These are phyloP conservation scores for Ustanciosporium gigantosporum DNA, from an alignment of 1,284 basidiomycete species.

Conservation along the genomic window DNA sequence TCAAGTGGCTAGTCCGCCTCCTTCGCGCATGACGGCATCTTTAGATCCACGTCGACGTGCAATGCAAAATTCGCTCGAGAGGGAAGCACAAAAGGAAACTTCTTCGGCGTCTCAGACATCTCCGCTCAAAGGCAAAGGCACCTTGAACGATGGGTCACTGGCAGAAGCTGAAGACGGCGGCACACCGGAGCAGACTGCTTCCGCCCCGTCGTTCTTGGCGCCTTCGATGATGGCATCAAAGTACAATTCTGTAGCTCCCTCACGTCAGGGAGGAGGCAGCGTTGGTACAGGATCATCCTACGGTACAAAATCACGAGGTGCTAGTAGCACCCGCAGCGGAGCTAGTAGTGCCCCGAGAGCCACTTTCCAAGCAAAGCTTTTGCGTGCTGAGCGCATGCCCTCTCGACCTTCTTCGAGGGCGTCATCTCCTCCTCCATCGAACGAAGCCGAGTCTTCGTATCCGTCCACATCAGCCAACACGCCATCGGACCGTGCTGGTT, in stretches of 20 bases:
- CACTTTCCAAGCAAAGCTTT: conserved; percentile 32
- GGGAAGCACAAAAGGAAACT: too few relatives aligned
- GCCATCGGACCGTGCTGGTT: conserved; percentile 28
- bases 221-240: conserved; percentile 23
- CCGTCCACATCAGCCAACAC: conserved; percentile 22
- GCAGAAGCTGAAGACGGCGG: background rate
- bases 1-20: conserved; percentile 33
- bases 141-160: background rate
- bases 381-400: conserved; percentile 37
- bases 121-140: conserved; percentile 15
- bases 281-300: conserved; percentile 29
- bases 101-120: conserved; percentile 14
- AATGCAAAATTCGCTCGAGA: conserved; percentile 30
- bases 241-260: conserved; percentile 29
- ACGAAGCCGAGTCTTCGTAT: conserved; percentile 20
- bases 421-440: conserved; percentile 16
- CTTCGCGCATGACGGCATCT: conserved; percentile 27
- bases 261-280: conserved; percentile 30
- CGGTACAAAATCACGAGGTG: conserved; percentile 16
- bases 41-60: conserved; percentile 32
- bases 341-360: conserved; percentile 26
- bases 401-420: too few relatives aligned
- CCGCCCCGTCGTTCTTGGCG: conserved; percentile 21
- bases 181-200: conserved; percentile 20
- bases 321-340: conserved; percentile 12